These are phyloP conservation scores for Trichosporon faecale DNA, from an alignment of 1,284 basidiomycete genomes.

Conservation along the genomic window DNA sequence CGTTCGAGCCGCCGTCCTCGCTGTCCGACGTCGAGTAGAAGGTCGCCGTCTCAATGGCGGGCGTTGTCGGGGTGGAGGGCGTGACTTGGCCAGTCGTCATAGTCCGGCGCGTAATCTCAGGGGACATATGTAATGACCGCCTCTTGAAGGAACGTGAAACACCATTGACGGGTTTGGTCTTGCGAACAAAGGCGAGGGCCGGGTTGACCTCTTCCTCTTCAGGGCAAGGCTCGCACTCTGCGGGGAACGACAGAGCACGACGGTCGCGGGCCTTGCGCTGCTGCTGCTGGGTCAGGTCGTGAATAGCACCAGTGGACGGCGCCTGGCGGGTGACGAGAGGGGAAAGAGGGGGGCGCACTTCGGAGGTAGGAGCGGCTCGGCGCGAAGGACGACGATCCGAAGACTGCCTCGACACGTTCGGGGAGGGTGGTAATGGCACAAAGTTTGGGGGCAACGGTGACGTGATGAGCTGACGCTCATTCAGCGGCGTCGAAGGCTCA, in stretches of 20 bases:
- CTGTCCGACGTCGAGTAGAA: conserved; percentile 46
- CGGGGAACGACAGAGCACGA: conserved; percentile 48
- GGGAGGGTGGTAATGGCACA: conserved; percentile 10
- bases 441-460: conserved; percentile 31
- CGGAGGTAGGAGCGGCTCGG: neutral
- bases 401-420: conserved; percentile 11
- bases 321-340: neutral
- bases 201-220: conserved; percentile 20
- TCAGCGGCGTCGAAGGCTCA: conserved; percentile 15
- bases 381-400: conserved; percentile 6
- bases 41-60: conserved; percentile 32
- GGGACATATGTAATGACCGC: conserved; percentile 5
- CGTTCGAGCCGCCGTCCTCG: conserved; percentile 28
- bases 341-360: neutral
- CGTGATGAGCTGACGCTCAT: conserved; percentile 27
- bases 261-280: conserved; percentile 31
- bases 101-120: conserved; percentile 23
- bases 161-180: conserved; percentile 28
- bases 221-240: conserved; percentile 13
- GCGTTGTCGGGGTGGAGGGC: conserved; percentile 18
- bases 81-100: conserved; percentile 41
- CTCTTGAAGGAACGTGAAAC: conserved; percentile 18
- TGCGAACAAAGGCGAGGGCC: conserved; percentile 33
- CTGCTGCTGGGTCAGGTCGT: conserved; percentile 3
- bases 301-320: conserved; percentile 2